A percentile compares a stretch with the other conserved stretches of the same genome.
Conservation (phyloP, 805 yeast genomes). For the Starmerella riodocensis region DNA sequence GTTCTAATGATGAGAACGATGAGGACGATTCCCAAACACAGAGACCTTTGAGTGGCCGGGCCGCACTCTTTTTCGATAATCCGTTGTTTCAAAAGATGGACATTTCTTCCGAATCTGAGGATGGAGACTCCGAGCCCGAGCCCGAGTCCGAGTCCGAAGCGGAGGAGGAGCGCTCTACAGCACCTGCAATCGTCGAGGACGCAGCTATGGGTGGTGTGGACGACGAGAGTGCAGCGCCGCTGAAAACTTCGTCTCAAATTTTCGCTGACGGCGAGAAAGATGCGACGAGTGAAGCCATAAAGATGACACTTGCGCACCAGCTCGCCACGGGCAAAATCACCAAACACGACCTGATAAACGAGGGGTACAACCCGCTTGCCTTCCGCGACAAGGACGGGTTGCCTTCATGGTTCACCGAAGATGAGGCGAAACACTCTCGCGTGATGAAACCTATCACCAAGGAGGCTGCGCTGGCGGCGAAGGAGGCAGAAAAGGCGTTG, state of each 20-base stretch:
- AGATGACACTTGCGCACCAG: slow-evolving; percentile 93
- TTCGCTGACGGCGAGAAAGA: slow-evolving; percentile 23
- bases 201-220: slow-evolving; percentile 10
- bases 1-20: slow-evolving; percentile 19
- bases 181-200: not conserved
- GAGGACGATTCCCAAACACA: slow-evolving; percentile 18
- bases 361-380: slow-evolving; percentile 82
- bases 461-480: slow-evolving; percentile 72
- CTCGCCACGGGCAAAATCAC: slow-evolving; percentile 78
- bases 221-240: slow-evolving; percentile 17
- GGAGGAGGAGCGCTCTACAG: slow-evolving; percentile 6
- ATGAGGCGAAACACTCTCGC: slow-evolving; percentile 76
- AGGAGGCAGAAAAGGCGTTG: slow-evolving; percentile 61
- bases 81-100: slow-evolving; percentile 26
- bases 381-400: slow-evolving; percentile 82
- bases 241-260: slow-evolving; percentile 9
- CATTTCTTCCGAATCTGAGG: slow-evolving; percentile 20
- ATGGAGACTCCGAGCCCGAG: slow-evolving; percentile 19
- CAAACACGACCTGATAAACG: slow-evolving; percentile 76
- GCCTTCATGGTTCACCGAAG: slow-evolving; percentile 96
- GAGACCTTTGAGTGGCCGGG: slow-evolving; percentile 26
- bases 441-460: slow-evolving; percentile 83
- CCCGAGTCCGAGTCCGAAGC: slow-evolving; percentile 10
- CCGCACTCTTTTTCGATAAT: slow-evolving; percentile 30
- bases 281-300: slow-evolving; percentile 27